A percentile compares a stretch with the other conserved stretches of the same genome.
Conservation (phyloP, 805 yeast species). For the Metschnikowia similis region DNA sequence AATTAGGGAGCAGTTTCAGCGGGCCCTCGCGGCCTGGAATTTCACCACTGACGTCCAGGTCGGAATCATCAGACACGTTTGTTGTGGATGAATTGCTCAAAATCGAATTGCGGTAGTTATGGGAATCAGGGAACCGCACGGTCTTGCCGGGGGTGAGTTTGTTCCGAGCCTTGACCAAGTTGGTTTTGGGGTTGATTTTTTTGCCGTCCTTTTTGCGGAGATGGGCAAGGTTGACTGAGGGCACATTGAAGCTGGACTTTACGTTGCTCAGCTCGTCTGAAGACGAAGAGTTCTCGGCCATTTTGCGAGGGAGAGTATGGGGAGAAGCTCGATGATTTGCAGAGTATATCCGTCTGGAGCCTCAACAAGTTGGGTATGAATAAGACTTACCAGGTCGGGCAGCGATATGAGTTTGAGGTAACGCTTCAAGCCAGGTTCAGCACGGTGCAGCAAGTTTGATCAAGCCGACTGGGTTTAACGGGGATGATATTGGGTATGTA, state of each 20-base stretch:
- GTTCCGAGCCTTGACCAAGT: constrained; percentile 20
- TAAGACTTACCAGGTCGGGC: neutral
- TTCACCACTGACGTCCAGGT: neutral
- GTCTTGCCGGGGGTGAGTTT: constrained; percentile 19
- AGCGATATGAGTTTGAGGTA: too few species aligned
- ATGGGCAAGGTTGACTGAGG: constrained; percentile 28
- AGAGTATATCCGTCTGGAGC: too few species aligned
- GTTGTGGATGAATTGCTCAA: constrained; percentile 25
- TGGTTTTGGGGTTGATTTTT: constrained; percentile 12
- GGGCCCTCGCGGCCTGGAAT: neutral
- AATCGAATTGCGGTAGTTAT: constrained; percentile 24
- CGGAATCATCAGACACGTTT: constrained; percentile 12
- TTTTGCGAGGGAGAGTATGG: neutral
- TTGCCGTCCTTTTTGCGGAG: constrained; percentile 17
- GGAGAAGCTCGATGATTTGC: too few species aligned
- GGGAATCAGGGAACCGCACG: constrained; percentile 29
- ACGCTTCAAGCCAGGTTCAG: too few species aligned
- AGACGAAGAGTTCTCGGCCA: constrained; percentile 12
- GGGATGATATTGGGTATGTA: too few species aligned
- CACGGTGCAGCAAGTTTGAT: too few species aligned
- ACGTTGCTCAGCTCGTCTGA: constrained; percentile 30
- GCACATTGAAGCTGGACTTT: constrained; percentile 28
- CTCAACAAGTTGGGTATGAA: too few species aligned
- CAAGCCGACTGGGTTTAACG: too few species aligned
- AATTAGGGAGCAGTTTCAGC: constrained; percentile 13